Conservation (phyloP, 257 asterid species). For the Asclepias syriaca region DNA sequence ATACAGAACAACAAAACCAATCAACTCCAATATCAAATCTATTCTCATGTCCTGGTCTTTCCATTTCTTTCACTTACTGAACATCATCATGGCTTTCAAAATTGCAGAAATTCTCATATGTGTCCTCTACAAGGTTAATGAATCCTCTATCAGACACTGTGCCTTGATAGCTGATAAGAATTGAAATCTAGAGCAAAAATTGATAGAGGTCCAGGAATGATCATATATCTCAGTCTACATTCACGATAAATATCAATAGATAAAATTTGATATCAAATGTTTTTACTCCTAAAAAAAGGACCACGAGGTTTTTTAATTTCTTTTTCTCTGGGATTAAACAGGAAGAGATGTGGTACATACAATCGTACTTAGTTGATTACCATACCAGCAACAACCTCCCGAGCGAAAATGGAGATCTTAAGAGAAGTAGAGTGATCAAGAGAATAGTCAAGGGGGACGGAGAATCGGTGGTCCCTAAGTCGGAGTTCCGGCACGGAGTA, state of each 20-base stretch:
- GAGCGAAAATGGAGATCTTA: constrained; percentile 66
- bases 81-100: not conserved
- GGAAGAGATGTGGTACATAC: not conserved
- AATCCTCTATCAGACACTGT: not conserved
- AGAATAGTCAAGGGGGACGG: constrained; percentile 78
- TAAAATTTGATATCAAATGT: not conserved
- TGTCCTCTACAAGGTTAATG: not conserved
- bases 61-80: not conserved
- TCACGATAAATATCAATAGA: not conserved
- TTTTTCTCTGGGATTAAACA: not conserved
- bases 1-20: not conserved
- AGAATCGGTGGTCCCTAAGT: constrained; percentile 76
- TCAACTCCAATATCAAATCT: not conserved
- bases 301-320: not conserved
- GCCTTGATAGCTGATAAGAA: not conserved
- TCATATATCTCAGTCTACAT: not conserved
- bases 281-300: not conserved
- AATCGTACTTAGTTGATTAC: not conserved
- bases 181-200: not conserved
- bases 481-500: constrained; percentile 88
- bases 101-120: not conserved
- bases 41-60: not conserved
- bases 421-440: constrained; percentile 25
- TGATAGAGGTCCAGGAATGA: not conserved
- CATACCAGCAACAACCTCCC: constrained; percentile 82